These are phyloP conservation scores for Syncephalastrum monosporum DNA, from an alignment of 371 early-diverging fungal genomes.

Conservation along the genomic window DNA sequence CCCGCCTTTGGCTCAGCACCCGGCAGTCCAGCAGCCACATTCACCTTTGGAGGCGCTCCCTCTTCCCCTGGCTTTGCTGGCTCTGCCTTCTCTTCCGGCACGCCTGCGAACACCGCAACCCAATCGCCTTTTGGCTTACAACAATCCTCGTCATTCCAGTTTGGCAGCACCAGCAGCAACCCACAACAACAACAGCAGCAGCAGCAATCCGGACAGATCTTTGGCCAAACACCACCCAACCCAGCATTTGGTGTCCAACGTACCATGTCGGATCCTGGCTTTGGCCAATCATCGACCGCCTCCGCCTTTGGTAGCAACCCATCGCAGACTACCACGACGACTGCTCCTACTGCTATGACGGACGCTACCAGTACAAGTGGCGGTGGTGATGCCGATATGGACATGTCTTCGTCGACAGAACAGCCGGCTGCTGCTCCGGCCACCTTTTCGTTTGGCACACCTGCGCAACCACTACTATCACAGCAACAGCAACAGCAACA, in stretches of 20 bases:
- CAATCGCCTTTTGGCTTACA: not conserved
- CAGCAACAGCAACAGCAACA: not conserved
- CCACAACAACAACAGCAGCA: too few relatives aligned
- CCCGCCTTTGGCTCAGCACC: not conserved
- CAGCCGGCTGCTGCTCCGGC: not conserved
- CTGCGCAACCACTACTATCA: not conserved
- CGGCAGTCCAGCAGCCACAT: not conserved
- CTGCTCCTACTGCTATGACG: not conserved
- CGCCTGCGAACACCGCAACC: too few relatives aligned
- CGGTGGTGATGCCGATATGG: not conserved
- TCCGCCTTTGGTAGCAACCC: constrained; percentile 7
- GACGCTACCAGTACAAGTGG: not conserved
- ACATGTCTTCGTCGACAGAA: not conserved
- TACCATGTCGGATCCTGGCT: not conserved
- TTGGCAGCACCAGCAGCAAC: not conserved
- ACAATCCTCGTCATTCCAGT: not conserved
- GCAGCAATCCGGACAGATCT: not conserved
- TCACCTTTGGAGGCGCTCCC: constrained; percentile 6
- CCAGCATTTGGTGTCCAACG: not conserved
- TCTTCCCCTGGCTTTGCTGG: not conserved
- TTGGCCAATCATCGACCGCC: not conserved
- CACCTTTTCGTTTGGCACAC: constrained; percentile 4
- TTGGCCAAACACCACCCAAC: not conserved
- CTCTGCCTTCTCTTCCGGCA: too few relatives aligned
- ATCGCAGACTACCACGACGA: not conserved